phyloP scores from a whole-genome alignment of 352 stramenopile genomes.

The Phytophthora crassamura region DNA sequence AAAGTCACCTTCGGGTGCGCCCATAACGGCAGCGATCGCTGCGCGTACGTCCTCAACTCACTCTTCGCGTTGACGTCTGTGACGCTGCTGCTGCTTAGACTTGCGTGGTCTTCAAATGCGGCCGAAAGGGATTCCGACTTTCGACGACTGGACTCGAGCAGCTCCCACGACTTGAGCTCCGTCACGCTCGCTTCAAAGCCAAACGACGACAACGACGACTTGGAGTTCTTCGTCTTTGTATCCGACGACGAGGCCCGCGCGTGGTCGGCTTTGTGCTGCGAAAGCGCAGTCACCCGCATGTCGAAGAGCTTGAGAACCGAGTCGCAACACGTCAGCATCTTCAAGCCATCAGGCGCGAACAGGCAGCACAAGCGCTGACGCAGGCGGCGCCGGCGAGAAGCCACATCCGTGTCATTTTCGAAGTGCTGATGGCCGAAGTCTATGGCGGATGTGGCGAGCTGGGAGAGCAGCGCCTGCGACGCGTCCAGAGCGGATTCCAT shows the following conservation, averaged over 20 bases:
- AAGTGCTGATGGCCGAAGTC: slow-evolving; percentile 65
- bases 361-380: slow-evolving; percentile 69
- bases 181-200: slow-evolving; percentile 70
- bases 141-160: slow-evolving; percentile 37
- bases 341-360: slow-evolving; percentile 69
- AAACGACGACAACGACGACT: slow-evolving; percentile 63
- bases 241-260: slow-evolving; percentile 36
- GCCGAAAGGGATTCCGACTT: slow-evolving; percentile 36
- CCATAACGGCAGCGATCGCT: slow-evolving; percentile 72
- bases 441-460: slow-evolving; percentile 71
- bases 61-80: slow-evolving; percentile 47
- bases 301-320: slow-evolving; percentile 71
- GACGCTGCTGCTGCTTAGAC: slow-evolving; percentile 4
- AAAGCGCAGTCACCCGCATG: slow-evolving; percentile 49
- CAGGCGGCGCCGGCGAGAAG: slow-evolving; percentile 53
- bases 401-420: slow-evolving; percentile 59
- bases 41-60: slow-evolving; percentile 73
- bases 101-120: slow-evolving; percentile 14
- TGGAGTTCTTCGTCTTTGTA: slow-evolving; percentile 46
- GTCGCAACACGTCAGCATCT: slow-evolving; percentile 73
- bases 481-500: slow-evolving; percentile 72
- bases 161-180: slow-evolving; percentile 72
- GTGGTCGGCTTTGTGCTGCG: slow-evolving; percentile 40
- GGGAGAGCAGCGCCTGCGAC: slow-evolving; percentile 72
- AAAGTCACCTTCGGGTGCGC: slow-evolving; percentile 82